phyloP scores from a whole-genome alignment of 1,139 yeast species.

The Geotrichum reessii region DNA sequence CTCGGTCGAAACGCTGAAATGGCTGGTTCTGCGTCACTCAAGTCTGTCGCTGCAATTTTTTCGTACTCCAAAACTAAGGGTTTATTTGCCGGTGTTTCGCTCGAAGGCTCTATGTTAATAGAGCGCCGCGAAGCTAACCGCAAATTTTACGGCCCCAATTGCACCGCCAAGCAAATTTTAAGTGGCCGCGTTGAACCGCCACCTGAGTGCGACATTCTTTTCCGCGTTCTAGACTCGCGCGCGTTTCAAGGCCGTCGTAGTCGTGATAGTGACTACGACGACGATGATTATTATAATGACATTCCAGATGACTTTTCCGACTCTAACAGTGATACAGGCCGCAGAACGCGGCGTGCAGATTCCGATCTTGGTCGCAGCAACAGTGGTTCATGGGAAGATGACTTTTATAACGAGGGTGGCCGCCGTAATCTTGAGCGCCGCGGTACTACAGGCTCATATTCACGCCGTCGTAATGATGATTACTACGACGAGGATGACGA shows the following conservation, averaged over 20 bases:
- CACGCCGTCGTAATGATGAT: background rate
- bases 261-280: constrained; percentile 37
- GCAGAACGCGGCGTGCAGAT: constrained; percentile 15
- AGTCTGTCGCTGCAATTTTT: constrained; percentile 84
- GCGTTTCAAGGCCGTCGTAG: constrained; percentile 60
- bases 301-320: constrained; percentile 51
- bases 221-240: constrained; percentile 79
- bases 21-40: constrained; percentile 89
- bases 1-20: constrained; percentile 97
- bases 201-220: constrained; percentile 83
- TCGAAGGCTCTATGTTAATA: constrained; percentile 90
- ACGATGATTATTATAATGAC: constrained; percentile 63
- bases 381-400: constrained; percentile 17
- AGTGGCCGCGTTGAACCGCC: constrained; percentile 88
- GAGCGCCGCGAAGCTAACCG: constrained; percentile 97
- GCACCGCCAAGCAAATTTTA: constrained; percentile 79
- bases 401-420: constrained; percentile 9
- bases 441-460: constrained; percentile 3
- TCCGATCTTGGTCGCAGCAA: background rate
- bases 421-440: constrained; percentile 1
- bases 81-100: constrained; percentile 91
- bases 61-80: constrained; percentile 95
- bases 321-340: constrained; percentile 23
- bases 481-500: constrained; percentile 4
- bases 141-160: constrained; percentile 81